phyloP scores from a whole-genome alignment of 306 rosid genomes.

The Sindora glabra region DNA sequence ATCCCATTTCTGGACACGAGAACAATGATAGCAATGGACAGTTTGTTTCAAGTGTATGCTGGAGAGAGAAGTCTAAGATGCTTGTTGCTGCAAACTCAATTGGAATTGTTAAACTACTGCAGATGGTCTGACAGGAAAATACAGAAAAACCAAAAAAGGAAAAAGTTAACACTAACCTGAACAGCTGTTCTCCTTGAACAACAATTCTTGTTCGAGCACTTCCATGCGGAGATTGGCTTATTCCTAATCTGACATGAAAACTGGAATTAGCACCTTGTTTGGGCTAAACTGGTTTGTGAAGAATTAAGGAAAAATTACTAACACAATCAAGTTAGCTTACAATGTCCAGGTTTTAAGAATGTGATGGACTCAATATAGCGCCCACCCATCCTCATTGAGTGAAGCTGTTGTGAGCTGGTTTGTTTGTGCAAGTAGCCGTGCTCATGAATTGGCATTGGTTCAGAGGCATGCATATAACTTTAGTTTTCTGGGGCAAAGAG shows the following conservation, averaged over 20 bases:
- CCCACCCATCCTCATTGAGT: no score
- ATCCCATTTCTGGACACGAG: conserved; percentile 44
- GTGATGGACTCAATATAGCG: no score
- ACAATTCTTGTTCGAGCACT: not conserved
- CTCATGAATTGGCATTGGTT: not conserved
- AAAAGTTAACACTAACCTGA: conserved; percentile 3
- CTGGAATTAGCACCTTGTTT: not conserved
- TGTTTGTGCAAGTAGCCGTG: not conserved
- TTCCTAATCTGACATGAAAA: conserved; percentile 7
- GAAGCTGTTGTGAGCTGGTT: no score
- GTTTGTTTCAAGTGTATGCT: conserved; percentile 68
- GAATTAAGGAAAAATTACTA: not conserved
- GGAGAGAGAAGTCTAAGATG: conserved; percentile 55
- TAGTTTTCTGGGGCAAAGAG: not conserved
- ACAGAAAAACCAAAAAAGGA: no score
- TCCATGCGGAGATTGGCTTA: not conserved
- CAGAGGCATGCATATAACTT: conserved; percentile 6
- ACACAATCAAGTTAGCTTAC: no score
- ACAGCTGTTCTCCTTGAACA: not conserved
- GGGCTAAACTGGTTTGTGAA: not conserved
- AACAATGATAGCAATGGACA: conserved; percentile 34
- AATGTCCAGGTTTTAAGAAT: no score
- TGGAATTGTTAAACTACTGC: conserved; percentile 54
- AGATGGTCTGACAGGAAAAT: conserved; percentile 37
- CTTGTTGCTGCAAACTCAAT: conserved; percentile 64